Evolutionary conservation across 495 filamentous ascomycete species (phyloP), one percentile per base, ranked within the genome.

Genomic region (Lasiosphaeria ovina): DNA sequence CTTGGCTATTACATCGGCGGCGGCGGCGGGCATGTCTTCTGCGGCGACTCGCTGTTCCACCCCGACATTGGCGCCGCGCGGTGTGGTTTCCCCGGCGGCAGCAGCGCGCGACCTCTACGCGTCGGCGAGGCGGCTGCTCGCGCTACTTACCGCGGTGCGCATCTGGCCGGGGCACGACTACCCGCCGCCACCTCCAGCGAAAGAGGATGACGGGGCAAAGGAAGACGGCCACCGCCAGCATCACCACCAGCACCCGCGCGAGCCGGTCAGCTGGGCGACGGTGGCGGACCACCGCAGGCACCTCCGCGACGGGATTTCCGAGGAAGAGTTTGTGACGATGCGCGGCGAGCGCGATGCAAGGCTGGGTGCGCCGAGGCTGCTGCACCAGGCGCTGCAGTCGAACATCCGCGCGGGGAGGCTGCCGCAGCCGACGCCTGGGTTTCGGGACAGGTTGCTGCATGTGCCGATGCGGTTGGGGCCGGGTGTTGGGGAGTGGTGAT

Each of bases 21-120:
- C 24, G 24, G 24, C 24, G 24, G 24, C 24, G 24, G 1, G 24
- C 24, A 24, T 2, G 24, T 24, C 24, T 24, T 24, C 24, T 24
- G 24, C 24, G 84, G 84, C 17, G 84, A 86, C 68, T 82, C 83
- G 5, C 68, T 87, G 55, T 85, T 85, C 72, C 74, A 85, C 62
- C 68, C 74, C 6, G 84, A 86, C 58, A 71, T 87, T 17, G 83
- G 83, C 34, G 79, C 79, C 3, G 83, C 83, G 5, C 76, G 83
- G 35, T 83, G 80, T 58, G 84, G 86, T 59, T 86, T 86, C 62
- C 83, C 83, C 3, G 80, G 80, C 32, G 83, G 83, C 12, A 66
- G 69, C 38, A n/a, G 78, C 79, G 7, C 61, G 48, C 3, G 64
- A 62, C 5, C 72, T 86, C 2, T 86, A 60, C 55, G 45, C 64